These are phyloP conservation scores for Curvularia sp. DNA, from an alignment of 2,329 filamentous ascomycete species.

Conservation along the genomic window DNA sequence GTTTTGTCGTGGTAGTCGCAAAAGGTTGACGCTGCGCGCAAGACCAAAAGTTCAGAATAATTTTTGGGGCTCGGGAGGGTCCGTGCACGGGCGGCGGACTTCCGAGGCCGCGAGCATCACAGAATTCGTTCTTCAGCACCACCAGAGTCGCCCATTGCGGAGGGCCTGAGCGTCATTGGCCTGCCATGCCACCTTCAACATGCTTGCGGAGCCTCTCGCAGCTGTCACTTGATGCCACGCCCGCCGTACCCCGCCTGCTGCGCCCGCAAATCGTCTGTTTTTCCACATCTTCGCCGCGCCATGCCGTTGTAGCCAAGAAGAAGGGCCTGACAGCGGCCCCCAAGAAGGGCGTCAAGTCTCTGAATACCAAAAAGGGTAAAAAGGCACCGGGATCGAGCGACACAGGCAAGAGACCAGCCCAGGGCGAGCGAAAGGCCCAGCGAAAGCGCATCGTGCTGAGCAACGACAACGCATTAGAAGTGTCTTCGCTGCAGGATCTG, in stretches of 20 bases:
- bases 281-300: conserved; percentile 44
- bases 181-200: conserved; percentile 42
- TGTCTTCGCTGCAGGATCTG: conserved; percentile 71
- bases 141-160: conserved; percentile 36
- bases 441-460: conserved; percentile 89
- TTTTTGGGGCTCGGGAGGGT: conserved; percentile 24
- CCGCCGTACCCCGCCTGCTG: conserved; percentile 37
- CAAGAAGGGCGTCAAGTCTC: conserved; percentile 49
- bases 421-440: conserved; percentile 85
- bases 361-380: conserved; percentile 55
- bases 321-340: conserved; percentile 38
- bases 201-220: conserved; percentile 46
- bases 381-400: conserved; percentile 48
- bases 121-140: conserved; percentile 27
- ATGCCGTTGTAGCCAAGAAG: conserved; percentile 40
- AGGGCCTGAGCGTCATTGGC: conserved; percentile 34
- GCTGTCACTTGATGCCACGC: conserved; percentile 39
- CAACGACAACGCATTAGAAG: conserved; percentile 89
- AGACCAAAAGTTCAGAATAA: conserved; percentile 20
- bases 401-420: conserved; percentile 63
- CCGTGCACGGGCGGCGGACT: conserved; percentile 34
- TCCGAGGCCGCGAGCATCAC: conserved; percentile 33
- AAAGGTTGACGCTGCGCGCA: conserved; percentile 6
- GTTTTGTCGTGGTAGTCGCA: not conserved
- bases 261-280: conserved; percentile 42